Evolutionary conservation across 331 rosid species (phyloP).

Genomic region (Ulmus americana): DNA sequence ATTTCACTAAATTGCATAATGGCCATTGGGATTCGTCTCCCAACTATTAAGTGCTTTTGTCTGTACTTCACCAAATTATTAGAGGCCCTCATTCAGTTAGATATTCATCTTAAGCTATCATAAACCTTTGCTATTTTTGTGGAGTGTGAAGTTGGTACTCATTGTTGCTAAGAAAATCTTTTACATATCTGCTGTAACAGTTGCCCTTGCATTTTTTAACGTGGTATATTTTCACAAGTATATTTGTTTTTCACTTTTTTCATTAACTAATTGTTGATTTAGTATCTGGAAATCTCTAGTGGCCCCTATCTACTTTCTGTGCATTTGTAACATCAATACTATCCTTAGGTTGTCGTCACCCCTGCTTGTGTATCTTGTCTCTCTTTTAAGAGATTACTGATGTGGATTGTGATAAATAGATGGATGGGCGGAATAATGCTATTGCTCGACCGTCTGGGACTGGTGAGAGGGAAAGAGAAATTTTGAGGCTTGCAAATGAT

Average conservation of each 20-base stretch:
- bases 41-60: not conserved
- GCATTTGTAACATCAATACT: not conserved
- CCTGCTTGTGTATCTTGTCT: not conserved
- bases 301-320: no score
- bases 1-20: not conserved
- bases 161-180: conserved; percentile 11
- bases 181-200: not conserved
- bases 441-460: conserved; percentile 60
- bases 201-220: no score
- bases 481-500: conserved; percentile 51
- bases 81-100: conserved; percentile 18
- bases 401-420: conserved; percentile 39
- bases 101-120: conserved; percentile 16
- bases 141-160: conserved; percentile 2
- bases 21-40: not conserved
- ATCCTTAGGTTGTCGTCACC: not conserved
- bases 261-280: not conserved
- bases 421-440: conserved; percentile 73
- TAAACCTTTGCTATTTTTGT: conserved; percentile 11
- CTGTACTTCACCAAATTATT: not conserved
- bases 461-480: conserved; percentile 74
- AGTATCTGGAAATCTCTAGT: no score
- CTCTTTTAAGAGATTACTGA: conserved; percentile 25
- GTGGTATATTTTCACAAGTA: no score
- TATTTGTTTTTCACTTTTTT: no score